Evolutionary conservation across 768 basidiomycete genomes (phyloP).

Genomic region (Leccinum truebloodii): DNA sequence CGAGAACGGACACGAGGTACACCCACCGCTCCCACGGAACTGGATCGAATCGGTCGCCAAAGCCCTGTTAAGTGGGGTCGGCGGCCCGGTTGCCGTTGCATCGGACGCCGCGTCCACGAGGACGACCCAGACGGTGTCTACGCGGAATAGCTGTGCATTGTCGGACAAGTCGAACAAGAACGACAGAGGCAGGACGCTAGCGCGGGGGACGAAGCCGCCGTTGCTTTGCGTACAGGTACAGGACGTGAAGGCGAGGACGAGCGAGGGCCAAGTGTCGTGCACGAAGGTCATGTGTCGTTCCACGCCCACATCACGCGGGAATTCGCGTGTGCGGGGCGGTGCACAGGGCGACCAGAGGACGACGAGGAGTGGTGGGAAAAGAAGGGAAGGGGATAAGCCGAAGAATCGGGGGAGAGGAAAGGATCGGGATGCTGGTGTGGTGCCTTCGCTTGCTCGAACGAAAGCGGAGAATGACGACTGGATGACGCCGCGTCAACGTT

Average conservation of each 20-base stretch:
- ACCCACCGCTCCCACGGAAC: slow-evolving; percentile 62
- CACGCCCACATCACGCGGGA: slow-evolving; percentile 64
- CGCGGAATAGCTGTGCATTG: slow-evolving; percentile 26
- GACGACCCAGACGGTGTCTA: slow-evolving; percentile 22
- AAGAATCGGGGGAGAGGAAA: slow-evolving; percentile 28
- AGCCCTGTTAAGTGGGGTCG: slow-evolving; percentile 58
- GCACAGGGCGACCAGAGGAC: slow-evolving; percentile 22
- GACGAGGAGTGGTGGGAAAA: slow-evolving; percentile 25
- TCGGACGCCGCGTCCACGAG: slow-evolving; percentile 25
- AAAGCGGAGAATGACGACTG: slow-evolving; percentile 60
- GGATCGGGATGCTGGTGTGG: slow-evolving; percentile 37
- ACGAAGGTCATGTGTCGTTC: slow-evolving; percentile 68
- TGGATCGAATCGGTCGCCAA: slow-evolving; percentile 74
- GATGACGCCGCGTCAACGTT: slow-evolving; percentile 37
- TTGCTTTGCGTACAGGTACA: slow-evolving; percentile 37
- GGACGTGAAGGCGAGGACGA: slow-evolving; percentile 29
- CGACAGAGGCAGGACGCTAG: slow-evolving; percentile 16
- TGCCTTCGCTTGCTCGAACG: slow-evolving; percentile 65
- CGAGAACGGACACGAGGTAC: slow-evolving; percentile 29
- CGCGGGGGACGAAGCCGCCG: slow-evolving; percentile 28
- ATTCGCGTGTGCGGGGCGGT: slow-evolving; percentile 41
- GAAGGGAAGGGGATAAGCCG: slow-evolving; percentile 19
- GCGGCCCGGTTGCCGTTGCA: slow-evolving; percentile 37
- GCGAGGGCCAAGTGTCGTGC: slow-evolving; percentile 42
- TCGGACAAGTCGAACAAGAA: slow-evolving; percentile 29